Conservation (phyloP, 768 basidiomycete species). For the Dentipellis fragilis region DNA sequence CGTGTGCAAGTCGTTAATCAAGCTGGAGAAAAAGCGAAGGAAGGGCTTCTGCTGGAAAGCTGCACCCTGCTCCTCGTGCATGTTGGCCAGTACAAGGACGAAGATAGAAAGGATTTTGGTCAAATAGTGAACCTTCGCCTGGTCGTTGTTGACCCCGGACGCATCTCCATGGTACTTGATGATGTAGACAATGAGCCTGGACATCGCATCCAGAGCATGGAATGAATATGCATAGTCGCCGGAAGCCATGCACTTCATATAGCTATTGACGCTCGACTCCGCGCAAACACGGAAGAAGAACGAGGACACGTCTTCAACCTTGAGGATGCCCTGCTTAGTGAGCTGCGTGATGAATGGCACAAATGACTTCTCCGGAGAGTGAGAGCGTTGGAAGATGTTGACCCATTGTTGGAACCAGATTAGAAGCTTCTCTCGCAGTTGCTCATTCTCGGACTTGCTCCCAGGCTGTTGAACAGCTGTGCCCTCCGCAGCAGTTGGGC, state of each 20-base stretch:
- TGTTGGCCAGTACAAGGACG: conserved; percentile 87
- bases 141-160: conserved; percentile 83
- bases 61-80: conserved; percentile 88
- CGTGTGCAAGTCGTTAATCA: conserved; percentile 83
- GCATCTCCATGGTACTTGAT: conserved; percentile 99
- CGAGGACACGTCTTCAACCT: conserved; percentile 90
- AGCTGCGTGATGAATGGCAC: conserved; percentile 95
- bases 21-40: conserved; percentile 95
- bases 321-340: conserved; percentile 93
- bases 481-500: conserved; percentile 31
- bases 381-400: conserved; percentile 82
- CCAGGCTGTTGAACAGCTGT: conserved; percentile 31
- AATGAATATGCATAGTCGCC: conserved; percentile 74
- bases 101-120: conserved; percentile 97
- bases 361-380: conserved; percentile 88
- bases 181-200: conserved; percentile 91
- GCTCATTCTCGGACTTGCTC: conserved; percentile 62
- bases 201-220: conserved; percentile 92
- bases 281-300: conserved; percentile 98
- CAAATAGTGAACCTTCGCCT: conserved; percentile 92
- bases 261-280: conserved; percentile 86
- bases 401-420: conserved; percentile 95
- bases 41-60: conserved; percentile 96
- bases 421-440: conserved; percentile 64
- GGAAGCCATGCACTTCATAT: conserved; percentile 61